Percentiles rank a stretch among this genome's conserved stretches.
phyloP scores from a whole-genome alignment of 306 rosid genomes.

The Glycine soja region DNA sequence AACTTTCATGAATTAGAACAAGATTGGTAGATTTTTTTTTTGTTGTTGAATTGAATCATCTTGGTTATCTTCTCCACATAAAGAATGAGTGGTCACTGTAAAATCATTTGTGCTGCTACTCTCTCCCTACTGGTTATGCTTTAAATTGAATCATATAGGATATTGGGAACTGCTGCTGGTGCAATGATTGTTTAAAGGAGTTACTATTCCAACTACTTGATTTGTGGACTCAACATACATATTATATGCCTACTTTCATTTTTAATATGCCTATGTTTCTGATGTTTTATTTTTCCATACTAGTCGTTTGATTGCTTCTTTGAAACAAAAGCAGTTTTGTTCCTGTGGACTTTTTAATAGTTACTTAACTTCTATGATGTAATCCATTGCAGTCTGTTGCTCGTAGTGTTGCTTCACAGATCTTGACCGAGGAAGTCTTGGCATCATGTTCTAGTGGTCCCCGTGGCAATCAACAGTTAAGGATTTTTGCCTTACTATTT shows the following conservation, averaged over 20 bases:
- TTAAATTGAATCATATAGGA: constrained; percentile 21
- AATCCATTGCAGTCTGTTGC: constrained; percentile 63
- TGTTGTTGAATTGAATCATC: neutral
- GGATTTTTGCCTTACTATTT: constrained; percentile 26
- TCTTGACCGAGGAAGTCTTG: constrained; percentile 75
- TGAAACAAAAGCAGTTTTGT: constrained; percentile 7
- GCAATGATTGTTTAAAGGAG: constrained; percentile 9
- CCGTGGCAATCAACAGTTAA: constrained; percentile 90
- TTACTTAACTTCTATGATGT: constrained; percentile 23
- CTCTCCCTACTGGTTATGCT: neutral
- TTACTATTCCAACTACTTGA: constrained; percentile 17
- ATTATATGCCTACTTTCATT: neutral
- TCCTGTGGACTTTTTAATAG: constrained; percentile 27
- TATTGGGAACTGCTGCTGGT: constrained; percentile 13
- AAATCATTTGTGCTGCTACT: constrained; percentile 9
- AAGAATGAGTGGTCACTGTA: neutral
- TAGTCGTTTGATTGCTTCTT: constrained; percentile 12
- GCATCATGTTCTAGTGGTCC: constrained; percentile 82
- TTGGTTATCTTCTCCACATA: neutral
- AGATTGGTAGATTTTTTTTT: neutral
- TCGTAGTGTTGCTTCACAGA: constrained; percentile 66
- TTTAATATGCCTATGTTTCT: constrained; percentile 29
- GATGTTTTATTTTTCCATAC: constrained; percentile 17
- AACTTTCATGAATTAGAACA: constrained; percentile 15
- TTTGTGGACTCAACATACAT: constrained; percentile 27